Evolutionary conservation across 2,329 filamentous ascomycete species (phyloP), one percentile per base, ranked within the genome.

Genomic region (Aspergillus sp.): DNA sequence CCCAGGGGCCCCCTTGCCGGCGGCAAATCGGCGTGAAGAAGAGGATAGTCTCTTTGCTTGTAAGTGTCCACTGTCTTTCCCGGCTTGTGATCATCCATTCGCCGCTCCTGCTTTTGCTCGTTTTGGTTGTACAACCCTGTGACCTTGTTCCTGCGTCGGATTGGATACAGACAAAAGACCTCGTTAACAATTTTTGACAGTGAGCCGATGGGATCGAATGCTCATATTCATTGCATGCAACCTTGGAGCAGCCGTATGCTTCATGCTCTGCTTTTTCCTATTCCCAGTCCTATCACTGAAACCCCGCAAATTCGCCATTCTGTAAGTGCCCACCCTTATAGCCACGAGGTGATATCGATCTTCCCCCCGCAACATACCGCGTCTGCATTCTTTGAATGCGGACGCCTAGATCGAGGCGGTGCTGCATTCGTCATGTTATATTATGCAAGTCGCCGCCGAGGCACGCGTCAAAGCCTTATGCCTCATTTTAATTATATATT

Each of bases 131-230:
- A 48, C 48, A 46, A 42, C 52, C 49, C 38, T 51, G 54, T 60
- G 49, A 46, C 27, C 52, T 51, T 65, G 65, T 68, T 67, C 66
- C 66, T 69, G 65, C 64, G 56, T 65, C 60, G 30, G 19, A 36
- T 36, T 36, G 8, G 26, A 36, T 7, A 28, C 7, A 39, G 7
- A 28, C 8, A 39, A 39, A 26, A 28, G 27, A 39, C 12, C 34
- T 36, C 34, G 34, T 36, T 39, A 39, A 39, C 36, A 26, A 28
- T 50, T 45, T 48, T 61, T 61, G 19, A 63, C 71, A 97, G 93
- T 98, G 74, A 95, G 88, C 73, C 82, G 91, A 73, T 97, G 91
- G 93, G 93, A 98, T 72, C 86, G 91, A 48, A 74, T 97, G 64
- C 77, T 98, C 66, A 80, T 97, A 61, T 98, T 98, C 70, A 84